Base-by-base conservation (phyloP, 2,329 filamentous ascomycete genomes). In the Septoria petroselini region DNA sequence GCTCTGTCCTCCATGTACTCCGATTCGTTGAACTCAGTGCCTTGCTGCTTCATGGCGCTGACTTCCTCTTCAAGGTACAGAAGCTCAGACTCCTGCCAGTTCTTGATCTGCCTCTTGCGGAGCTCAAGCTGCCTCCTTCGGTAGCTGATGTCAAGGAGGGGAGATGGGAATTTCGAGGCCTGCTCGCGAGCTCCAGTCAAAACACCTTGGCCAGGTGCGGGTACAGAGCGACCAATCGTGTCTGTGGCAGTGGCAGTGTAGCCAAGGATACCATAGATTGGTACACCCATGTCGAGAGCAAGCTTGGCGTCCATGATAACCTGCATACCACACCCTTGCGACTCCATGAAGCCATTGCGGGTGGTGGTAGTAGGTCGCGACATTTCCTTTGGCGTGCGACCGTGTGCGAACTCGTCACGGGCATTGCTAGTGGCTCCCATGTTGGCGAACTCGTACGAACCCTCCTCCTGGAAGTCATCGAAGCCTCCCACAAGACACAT, bases 401-500 rank as follows among this genome's bases (percentile, higher is more conserved):
- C 93, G 65, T 97, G 93, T 7, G 84, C 89, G 62, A 98, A 88
- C 71, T 98, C 94, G 61, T 97, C 91, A 54, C 96, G 86, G 19
- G 91, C 91, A 68, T 97, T 98, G 80, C 91, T 96, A 48, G 93
- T 98, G 52, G 93, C 93, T 75, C 95, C 95, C 93, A 98, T 98
- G 78, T 98, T 98, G 77, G 93, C 93, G 70, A 98, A 98, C 72
- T 98, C 93, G 67, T 96, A 98, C 1, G 93, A 98, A 44, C 93
- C 94, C 74, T 98, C 93, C 74, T 98, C 93, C 66, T 94, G 90
- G 77, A 98, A 96, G 74, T 98, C 94, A 75, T 98, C 93, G 66
- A 98, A 97, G 61, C 93, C 93, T 81, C 93, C 93, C 52, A 98
- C 94, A 59, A 98, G 86, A 79, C 91, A 97, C 65, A 98, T 83